Percentiles rank a stretch among this genome's conserved stretches.
Conservation (phyloP, 352 stramenopile species). For the Pythium vanterpoolii region DNA sequence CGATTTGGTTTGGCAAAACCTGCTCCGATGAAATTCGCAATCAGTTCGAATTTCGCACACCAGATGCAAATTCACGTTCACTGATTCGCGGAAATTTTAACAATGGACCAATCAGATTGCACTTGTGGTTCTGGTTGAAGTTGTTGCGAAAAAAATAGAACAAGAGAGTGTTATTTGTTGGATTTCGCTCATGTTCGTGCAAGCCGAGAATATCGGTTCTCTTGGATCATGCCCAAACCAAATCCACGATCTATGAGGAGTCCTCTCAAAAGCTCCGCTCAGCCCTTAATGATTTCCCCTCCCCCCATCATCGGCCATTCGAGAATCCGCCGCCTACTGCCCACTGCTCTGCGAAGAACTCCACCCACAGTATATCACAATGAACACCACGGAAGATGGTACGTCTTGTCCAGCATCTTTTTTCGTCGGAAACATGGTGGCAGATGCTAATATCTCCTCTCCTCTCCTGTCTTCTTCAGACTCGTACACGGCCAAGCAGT, state of each 20-base stretch:
- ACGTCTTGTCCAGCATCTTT: neutral
- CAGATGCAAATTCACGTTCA: neutral
- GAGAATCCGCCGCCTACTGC: neutral
- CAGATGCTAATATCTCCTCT: neutral
- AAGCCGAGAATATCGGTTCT: conserved; percentile 10
- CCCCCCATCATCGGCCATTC: neutral
- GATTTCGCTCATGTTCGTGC: conserved; percentile 12
- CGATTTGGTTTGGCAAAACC: too few relatives aligned
- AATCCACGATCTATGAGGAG: too few relatives aligned
- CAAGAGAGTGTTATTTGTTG: neutral
- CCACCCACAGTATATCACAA: neutral
- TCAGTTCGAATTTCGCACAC: conserved; percentile 6
- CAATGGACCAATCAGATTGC: conserved; percentile 12
- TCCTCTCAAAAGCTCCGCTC: neutral
- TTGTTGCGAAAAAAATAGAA: conserved; percentile 5
- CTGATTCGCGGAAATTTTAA: conserved; percentile 20
- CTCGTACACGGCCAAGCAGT: conserved; percentile 36
- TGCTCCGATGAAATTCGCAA: too few relatives aligned
- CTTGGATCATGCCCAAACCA: too few relatives aligned
- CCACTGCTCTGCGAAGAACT: neutral
- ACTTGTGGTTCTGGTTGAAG: conserved; percentile 16
- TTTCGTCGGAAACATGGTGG: neutral
- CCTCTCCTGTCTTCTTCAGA: neutral
- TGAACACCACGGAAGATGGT: conserved; percentile 16
- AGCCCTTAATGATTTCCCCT: neutral